Percentiles rank a stretch among this genome's conserved stretches.
Conservation (phyloP, 1,139 yeast genomes). For the Barnettozyma hawaiiensis region DNA sequence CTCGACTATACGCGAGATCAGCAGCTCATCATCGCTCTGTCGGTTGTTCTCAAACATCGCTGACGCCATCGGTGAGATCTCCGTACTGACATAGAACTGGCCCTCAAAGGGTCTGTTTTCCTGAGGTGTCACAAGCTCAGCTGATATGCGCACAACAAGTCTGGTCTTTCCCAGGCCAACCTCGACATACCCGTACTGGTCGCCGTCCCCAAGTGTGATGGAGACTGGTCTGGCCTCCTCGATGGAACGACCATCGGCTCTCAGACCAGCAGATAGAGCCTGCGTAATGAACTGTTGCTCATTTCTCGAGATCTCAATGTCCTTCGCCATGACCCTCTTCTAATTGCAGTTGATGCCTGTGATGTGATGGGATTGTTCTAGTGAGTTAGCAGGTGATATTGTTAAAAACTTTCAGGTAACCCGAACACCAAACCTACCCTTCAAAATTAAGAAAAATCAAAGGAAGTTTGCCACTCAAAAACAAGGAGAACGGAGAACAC, state of each 20-base stretch:
- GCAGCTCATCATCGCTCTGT: constrained; percentile 70
- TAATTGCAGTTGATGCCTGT: too few species aligned
- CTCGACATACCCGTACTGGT: constrained; percentile 76
- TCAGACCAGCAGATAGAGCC: constrained; percentile 53
- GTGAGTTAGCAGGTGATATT: too few species aligned
- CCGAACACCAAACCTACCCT: constrained; percentile 1
- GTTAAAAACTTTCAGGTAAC: constrained; percentile 1
- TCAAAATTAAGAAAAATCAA: background rate
- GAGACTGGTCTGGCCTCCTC: constrained; percentile 59
- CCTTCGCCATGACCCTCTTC: constrained; percentile 59
- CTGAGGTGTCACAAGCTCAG: constrained; percentile 74
- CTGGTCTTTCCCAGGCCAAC: constrained; percentile 69
- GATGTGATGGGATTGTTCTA: too few species aligned
- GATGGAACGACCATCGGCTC: constrained; percentile 66
- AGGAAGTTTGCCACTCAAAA: background rate
- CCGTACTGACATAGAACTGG: constrained; percentile 74
- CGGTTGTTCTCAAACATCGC: constrained; percentile 69
- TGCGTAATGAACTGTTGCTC: constrained; percentile 59
- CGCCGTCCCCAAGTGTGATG: constrained; percentile 60
- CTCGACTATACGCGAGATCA: constrained; percentile 77
- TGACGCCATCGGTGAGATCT: constrained; percentile 84
- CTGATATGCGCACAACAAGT: constrained; percentile 72
- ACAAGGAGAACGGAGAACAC: too few species aligned
- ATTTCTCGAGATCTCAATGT: constrained; percentile 57
- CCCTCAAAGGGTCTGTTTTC: constrained; percentile 97